Evolutionary conservation across 2,329 filamentous ascomycete species (phyloP), one percentile per base, ranked within the genome.

Genomic region (Lasiodiplodia theobromae): DNA sequence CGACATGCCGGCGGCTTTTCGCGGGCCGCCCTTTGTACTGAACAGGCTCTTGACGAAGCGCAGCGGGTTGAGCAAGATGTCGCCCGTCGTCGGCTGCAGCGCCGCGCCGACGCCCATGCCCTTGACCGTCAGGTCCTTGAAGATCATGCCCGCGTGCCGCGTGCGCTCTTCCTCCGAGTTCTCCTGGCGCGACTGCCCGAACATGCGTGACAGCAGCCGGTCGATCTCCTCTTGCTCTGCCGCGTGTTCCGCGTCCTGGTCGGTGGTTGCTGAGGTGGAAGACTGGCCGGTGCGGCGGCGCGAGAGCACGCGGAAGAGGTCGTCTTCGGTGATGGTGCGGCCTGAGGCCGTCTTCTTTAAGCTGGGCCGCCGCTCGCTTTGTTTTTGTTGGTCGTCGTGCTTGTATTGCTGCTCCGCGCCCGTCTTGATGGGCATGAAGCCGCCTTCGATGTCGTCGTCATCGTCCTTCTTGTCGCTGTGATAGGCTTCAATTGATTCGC

Each of bases 161-260:
- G 89, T 91, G 75, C 91, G 88, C 72, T 91, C 90, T 70, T 91
- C 89, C 70, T 92, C 87, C 0, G 88, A 91, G n/a, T 87, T 82
- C 54, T 86, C 84, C 71, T 90, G 89, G 6, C 91, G 84, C 23
- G 86, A 86, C 40, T 83, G 81, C 6, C 91, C 91, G 73, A 92
- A 93, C 85, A 93, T 91, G 3, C 87, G 87, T 0, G 89, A 91
- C 82, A 93, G 88, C 49, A 92, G 79, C 12, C 83, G 81, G 63
- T 89, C 83, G 38, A 90, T 86, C 73, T 89, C 87, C n/a, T 82
- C 82, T 57, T 81, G 80, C 56, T 84, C 84, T 2, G 56, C 66
- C 2, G 23, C 40, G 8, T 68, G 51, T 16, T 49, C 70, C 73
- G 2, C 11, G 18, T 54, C 40, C 4, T 31, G 14, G 12, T 14